Evolutionary conservation across 768 basidiomycete species (phyloP), one percentile per base, ranked within the genome.

Genomic region (Psilocybe subaeruginosa): DNA sequence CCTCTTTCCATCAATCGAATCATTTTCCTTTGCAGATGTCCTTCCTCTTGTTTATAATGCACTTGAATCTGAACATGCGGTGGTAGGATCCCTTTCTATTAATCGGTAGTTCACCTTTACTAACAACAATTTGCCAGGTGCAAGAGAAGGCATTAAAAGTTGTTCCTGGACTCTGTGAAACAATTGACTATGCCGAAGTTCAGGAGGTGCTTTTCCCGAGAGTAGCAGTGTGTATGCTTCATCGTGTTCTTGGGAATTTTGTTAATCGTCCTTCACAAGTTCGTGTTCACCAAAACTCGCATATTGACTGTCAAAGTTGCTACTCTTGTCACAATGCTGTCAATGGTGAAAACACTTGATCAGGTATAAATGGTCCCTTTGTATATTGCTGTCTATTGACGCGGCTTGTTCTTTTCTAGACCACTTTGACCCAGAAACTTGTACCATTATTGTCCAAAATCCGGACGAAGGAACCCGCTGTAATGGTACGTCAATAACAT

Each of bases 1-100:
- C 46, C 12, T 3, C 31, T 23, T 23, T 39, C 2, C 17, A 60
- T 31, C 17, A 8, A 48, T 17, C 54, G 50, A 45, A 14, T 53
- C 33, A 16, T 31, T 8, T 14, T 63, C 5, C 7, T 9, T 35
- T 30, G 17, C 70, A 98, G 97, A 95, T 79, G 93, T 99, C n/a
- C 82, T 99, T 64, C 94, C 95, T 0, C 81, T 99, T 41, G 92
- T 99, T 16, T 99, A 99, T 72, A 93, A 93, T 71, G 95, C 97
- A 1, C 80, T 99, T 52, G 97, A 98, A 63, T 92, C 93, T n/a
- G 97, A 99, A 53, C 95, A 97, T 76, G 85, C 91, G 1, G 76
- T 89, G 56, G 92, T 93, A 68, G 63, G 82, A n/a, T 68, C 37
- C 35, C 16, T 63, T 19, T 51, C 29, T 31, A 27, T 39, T n/a